These are phyloP conservation scores for Sicyos edulis DNA, from an alignment of 306 rosid species.

Conservation along the genomic window DNA sequence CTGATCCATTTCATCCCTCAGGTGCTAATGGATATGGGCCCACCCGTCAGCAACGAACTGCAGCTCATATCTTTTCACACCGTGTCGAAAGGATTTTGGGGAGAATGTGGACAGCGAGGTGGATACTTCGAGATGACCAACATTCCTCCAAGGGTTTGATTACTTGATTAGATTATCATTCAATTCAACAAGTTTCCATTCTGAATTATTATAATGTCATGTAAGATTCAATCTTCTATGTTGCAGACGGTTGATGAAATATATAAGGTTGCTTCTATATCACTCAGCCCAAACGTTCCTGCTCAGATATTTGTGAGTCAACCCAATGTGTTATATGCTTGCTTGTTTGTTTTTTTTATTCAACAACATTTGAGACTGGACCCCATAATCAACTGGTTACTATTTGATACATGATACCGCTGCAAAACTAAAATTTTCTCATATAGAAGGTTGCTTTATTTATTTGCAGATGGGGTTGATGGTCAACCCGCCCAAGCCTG, in stretches of 20 bases:
- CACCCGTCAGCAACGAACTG: conserved; percentile 73
- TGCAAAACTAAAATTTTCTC: conserved; percentile 8
- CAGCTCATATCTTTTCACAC: conserved; percentile 91
- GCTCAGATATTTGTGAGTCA: conserved; percentile 97
- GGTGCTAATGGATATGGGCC: conserved; percentile 85
- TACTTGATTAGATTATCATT: conserved; percentile 15
- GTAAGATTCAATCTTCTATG: background rate
- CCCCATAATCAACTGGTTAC: no score
- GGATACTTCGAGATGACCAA: conserved; percentile 99
- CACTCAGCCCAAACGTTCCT: conserved; percentile 98
- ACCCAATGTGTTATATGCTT: background rate
- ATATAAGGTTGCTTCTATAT: conserved; percentile 77
- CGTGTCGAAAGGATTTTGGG: conserved; percentile 94
- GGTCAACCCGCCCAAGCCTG: conserved; percentile 91
- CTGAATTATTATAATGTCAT: background rate
- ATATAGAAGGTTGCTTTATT: conserved; percentile 17
- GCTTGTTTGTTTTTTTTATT: background rate
- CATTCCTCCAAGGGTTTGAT: conserved; percentile 80
- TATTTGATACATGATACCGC: background rate
- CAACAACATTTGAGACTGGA: no score
- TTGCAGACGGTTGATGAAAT: conserved; percentile 97
- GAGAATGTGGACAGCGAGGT: conserved; percentile 99
- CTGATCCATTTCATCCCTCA: conserved; percentile 21
- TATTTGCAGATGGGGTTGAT: conserved; percentile 83
- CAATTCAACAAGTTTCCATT: background rate